Base-by-base conservation (phyloP, 2,329 filamentous ascomycete genomes). In the Thielaviopsis populi region DNA sequence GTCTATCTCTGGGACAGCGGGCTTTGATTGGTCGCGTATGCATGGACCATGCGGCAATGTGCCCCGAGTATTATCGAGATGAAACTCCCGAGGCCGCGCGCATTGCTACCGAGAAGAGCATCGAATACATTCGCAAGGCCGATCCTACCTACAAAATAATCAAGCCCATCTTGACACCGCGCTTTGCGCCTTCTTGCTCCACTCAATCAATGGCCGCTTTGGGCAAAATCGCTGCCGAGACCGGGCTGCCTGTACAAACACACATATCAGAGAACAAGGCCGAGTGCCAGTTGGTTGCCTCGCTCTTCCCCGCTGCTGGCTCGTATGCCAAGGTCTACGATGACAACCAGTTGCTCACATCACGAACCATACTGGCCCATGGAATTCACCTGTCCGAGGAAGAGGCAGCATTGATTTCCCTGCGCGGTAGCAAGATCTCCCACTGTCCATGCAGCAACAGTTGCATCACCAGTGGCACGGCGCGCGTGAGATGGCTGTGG, bases 1-100 rank as follows among this genome's bases (percentile, higher is more conserved):
- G 92, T 70, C 79, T 89, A n/a, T 72, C 76, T 0, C 77, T 83
- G 30, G 94, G 94, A 54, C 94, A 99, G 75, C 81, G 94, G 62
- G 94, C 94, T 6, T 88, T 97, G 68, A 83, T 99, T 48, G 94
- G 94, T 40, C 81, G 94, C 48, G 89, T 95, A n/a, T 96, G 91
- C 77, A 97, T 99, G 94, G 90, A 97, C 73, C 80, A 81, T 37
- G 73, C 73, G 0, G 72, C 75, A 0, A 74, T 87, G 3, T 86
- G 84, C 43, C 91, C 91, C 0, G 79, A 81, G 1, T 88, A 86
- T 76, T 97, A 97, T 75, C 80, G 84, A 24, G 94, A 99, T 72
- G 81, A 81, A 65, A 84, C 81, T 17, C 74, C 84, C 0, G 80
- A 81, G 1, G 76, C 79, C 27, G 80, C 84, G 0, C 63, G 89